phyloP scores from a whole-genome alignment of 352 stramenopile species.

The Saprolegnia parasitica region DNA sequence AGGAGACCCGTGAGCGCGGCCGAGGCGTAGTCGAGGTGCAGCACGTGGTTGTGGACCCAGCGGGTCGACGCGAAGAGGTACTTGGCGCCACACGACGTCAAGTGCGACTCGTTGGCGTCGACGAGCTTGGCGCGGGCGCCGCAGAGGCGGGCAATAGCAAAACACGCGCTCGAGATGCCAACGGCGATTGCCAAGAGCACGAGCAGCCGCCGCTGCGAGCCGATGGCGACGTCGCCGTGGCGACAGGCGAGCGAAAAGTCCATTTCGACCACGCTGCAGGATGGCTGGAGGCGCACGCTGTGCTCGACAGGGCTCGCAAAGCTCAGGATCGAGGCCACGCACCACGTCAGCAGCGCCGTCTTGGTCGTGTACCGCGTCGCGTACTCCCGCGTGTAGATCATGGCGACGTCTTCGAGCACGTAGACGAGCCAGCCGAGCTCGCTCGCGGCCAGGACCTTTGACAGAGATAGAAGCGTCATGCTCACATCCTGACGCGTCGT shows the following conservation, averaged over 20 bases:
- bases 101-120: background rate
- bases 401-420: background rate
- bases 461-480: too few relatives aligned
- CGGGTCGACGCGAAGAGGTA: background rate
- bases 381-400: background rate
- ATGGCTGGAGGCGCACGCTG: background rate
- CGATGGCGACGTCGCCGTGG: background rate
- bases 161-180: background rate
- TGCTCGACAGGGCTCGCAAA: background rate
- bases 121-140: background rate
- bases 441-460: background rate
- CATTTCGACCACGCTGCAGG: background rate
- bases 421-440: constrained; percentile 1
- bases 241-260: background rate
- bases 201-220: background rate
- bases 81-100: background rate
- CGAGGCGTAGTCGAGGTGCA: background rate
- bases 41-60: background rate
- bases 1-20: background rate
- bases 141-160: background rate
- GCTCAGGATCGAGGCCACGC: background rate
- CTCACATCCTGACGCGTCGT: too few relatives aligned
- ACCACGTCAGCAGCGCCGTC: background rate
- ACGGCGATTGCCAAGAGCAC: background rate
- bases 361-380: background rate